These are phyloP conservation scores for Candolleomyces aberdarensis DNA, from an alignment of 768 basidiomycete species.

Conservation along the genomic window DNA sequence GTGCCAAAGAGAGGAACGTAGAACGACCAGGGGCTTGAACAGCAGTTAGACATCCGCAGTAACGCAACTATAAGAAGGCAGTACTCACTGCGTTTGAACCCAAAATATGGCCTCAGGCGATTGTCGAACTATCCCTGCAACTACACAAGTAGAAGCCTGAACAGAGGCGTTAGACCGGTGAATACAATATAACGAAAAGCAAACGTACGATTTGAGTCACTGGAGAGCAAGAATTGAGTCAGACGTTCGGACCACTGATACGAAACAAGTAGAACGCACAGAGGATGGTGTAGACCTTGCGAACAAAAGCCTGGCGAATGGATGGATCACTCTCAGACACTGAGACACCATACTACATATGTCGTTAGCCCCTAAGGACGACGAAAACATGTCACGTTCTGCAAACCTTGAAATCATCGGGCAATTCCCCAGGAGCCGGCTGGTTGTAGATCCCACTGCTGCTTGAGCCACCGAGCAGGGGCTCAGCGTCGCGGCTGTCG, in stretches of 20 bases:
- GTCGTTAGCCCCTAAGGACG: background rate
- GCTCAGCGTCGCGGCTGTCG: constrained; percentile 42
- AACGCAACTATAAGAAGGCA: background rate
- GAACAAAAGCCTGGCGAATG: constrained; percentile 81
- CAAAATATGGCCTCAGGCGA: constrained; percentile 60
- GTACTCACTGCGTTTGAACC: constrained; percentile 66
- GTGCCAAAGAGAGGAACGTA: constrained; percentile 78
- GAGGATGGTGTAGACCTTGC: constrained; percentile 90
- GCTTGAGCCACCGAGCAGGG: constrained; percentile 54
- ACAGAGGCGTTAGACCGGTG: background rate
- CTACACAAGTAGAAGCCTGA: constrained; percentile 62
- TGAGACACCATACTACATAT: constrained; percentile 68
- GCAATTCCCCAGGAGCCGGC: constrained; percentile 68
- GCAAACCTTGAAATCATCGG: constrained; percentile 89
- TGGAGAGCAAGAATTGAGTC: constrained; percentile 21
- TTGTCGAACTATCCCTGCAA: constrained; percentile 69
- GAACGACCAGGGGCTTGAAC: constrained; percentile 68
- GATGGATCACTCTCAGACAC: constrained; percentile 75
- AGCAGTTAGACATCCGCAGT: background rate
- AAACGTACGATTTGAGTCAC: constrained; percentile 69
- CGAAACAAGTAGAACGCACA: constrained; percentile 47
- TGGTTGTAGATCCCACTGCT: constrained; percentile 70
- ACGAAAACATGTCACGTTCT: constrained; percentile 8
- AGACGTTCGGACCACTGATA: background rate
- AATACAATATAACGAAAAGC: background rate